Percentiles rank a stretch among this genome's conserved stretches.
Evolutionary conservation across 2,329 filamentous ascomycete genomes (phyloP).

Genomic region (Penicillium concentricum): DNA sequence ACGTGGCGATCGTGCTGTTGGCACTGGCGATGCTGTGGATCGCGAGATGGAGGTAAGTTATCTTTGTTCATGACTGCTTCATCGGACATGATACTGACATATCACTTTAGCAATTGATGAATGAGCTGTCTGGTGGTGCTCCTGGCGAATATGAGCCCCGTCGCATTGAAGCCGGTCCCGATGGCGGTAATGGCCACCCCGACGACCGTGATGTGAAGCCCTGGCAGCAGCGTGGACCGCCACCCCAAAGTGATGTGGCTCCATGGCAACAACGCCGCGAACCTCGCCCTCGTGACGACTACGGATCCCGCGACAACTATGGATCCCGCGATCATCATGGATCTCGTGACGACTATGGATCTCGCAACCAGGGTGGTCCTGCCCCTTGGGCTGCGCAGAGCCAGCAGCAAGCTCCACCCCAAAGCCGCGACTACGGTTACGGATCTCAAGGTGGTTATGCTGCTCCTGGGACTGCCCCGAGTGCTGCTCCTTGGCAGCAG

Average conservation of each 20-base stretch:
- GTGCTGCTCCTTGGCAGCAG: constrained; percentile 63
- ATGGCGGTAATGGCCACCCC: constrained; percentile 44
- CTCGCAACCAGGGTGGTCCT: constrained; percentile 38
- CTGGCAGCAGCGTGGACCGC: constrained; percentile 86
- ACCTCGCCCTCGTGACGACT: constrained; percentile 51
- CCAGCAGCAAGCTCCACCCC: constrained; percentile 47
- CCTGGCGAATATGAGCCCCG: constrained; percentile 63
- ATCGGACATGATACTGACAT: constrained; percentile 43
- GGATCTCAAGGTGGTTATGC: constrained; percentile 40
- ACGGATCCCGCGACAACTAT: constrained; percentile 43
- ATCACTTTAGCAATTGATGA: constrained; percentile 77
- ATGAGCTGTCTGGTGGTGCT: constrained; percentile 81
- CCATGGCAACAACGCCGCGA: constrained; percentile 69
- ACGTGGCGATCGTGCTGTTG: constrained; percentile 61
- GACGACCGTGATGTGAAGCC: constrained; percentile 65
- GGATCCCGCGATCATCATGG: constrained; percentile 16
- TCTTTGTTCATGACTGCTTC: background rate
- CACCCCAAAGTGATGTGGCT: constrained; percentile 67
- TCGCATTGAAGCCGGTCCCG: constrained; percentile 82
- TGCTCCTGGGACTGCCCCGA: constrained; percentile 46
- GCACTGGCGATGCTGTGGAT: constrained; percentile 79
- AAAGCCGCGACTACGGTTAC: constrained; percentile 46
- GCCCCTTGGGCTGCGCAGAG: constrained; percentile 36
- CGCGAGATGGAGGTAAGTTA: constrained; percentile 85
- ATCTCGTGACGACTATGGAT: constrained; percentile 43